phyloP scores from a whole-genome alignment of 1,284 basidiomycete genomes.

The Naganishia albida region DNA sequence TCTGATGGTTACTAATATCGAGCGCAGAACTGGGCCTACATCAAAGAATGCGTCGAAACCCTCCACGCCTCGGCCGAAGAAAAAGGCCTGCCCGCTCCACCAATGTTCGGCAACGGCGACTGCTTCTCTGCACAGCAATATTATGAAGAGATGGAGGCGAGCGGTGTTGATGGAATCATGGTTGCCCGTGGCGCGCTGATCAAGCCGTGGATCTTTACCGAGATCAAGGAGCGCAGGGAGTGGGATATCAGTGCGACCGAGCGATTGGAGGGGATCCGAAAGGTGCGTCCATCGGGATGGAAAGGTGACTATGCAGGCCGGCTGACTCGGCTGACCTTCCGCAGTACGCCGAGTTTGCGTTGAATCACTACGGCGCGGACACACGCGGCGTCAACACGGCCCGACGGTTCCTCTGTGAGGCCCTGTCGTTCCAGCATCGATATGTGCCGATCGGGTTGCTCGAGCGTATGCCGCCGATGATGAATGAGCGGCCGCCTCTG shows the following conservation, averaged over 20 bases:
- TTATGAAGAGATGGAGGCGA: slow-evolving; percentile 69
- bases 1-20: not conserved
- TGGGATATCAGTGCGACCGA: slow-evolving; percentile 94
- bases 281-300: slow-evolving; percentile 56
- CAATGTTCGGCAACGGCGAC: slow-evolving; percentile 95
- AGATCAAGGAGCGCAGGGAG: slow-evolving; percentile 85
- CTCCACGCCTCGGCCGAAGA: slow-evolving; percentile 78
- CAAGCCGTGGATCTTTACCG: slow-evolving; percentile 94
- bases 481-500: slow-evolving; percentile 87
- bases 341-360: slow-evolving; percentile 77
- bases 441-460: slow-evolving; percentile 92
- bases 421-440: slow-evolving; percentile 90
- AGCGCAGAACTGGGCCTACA: slow-evolving; percentile 75
- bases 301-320: not conserved
- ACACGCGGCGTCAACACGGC: slow-evolving; percentile 87
- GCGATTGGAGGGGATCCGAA: slow-evolving; percentile 79
- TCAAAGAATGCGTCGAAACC: slow-evolving; percentile 78
- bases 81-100: slow-evolving; percentile 74
- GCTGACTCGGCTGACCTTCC: not conserved
- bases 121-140: slow-evolving; percentile 85
- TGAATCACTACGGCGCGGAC: slow-evolving; percentile 78
- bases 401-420: slow-evolving; percentile 89
- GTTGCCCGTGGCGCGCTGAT: slow-evolving; percentile 91
- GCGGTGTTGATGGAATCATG: slow-evolving; percentile 92
- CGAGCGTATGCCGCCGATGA: slow-evolving; percentile 74